Evolutionary conservation across 1,139 yeast species (phyloP), one percentile per base, ranked within the genome.

Genomic region (Lodderomyces pseudojiufengensis): DNA sequence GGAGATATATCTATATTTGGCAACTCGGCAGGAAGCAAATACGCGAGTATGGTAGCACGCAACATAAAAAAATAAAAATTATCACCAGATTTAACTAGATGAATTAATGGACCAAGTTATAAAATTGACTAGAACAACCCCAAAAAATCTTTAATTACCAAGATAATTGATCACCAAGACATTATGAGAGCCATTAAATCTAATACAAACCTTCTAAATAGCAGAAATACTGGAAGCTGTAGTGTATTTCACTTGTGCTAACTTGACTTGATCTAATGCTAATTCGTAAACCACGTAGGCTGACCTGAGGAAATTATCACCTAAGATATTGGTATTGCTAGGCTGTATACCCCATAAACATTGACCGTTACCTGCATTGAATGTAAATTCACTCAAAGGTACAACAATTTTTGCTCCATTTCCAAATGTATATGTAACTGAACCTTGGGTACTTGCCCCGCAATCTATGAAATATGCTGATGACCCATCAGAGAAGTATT

Each of bases 241-340:
- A 29, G 55, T 46, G 37, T 52, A 52, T 32, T 46, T 49, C 23
- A 44, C 61, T 40, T 52, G 62, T n/a, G n/a, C n/a, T n/a, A n/a
- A n/a, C 20, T 18, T 18, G 7, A 18, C 20, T 18, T 18, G 20
- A n/a, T 61, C 65, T 26, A 60, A 28, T 4, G 57, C 59, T 33
- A 59, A 53, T 35, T 61, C 55, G 42, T 50, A 59, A 27, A 55
- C 56, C 25, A 55, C 45, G 42, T 60, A 59, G 5, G 62, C 60
- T 25, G 45, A 44, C 47, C 64, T 51, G 50, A 61, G 55, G 39
- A 61, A 58, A 38, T 55, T 50, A 35, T 56, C 63, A 23, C 67
- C 67, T 37, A 59, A 50, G 24, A 50, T 40, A 29, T 34, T 30
- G 16, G 13, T 18, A 18, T 13, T n/a, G 20, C 32, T 15, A 10